Percentiles rank a stretch among this genome's conserved stretches.
These are phyloP conservation scores for Moniliophthora roreri DNA, from an alignment of 1,284 basidiomycete genomes.

Conservation along the genomic window DNA sequence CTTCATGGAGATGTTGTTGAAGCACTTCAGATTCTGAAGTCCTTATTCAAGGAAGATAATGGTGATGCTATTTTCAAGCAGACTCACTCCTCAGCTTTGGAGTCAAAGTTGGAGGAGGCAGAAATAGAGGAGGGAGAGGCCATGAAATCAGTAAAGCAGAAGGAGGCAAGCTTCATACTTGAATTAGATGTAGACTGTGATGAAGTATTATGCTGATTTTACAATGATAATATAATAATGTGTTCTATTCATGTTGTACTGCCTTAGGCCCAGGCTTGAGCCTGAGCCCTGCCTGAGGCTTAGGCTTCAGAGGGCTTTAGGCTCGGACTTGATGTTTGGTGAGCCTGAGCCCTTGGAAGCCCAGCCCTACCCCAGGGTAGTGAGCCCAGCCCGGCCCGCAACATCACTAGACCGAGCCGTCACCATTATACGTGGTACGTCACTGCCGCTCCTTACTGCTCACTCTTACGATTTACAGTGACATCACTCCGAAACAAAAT, in stretches of 20 bases:
- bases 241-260: neutral
- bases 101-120: neutral
- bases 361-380: neutral
- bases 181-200: neutral
- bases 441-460: no score
- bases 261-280: neutral
- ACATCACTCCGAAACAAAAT: no score
- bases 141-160: neutral
- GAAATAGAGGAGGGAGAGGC: neutral
- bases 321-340: no score
- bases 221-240: neutral
- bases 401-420: no score
- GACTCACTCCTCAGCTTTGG: neutral
- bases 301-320: neutral
- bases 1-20: conserved; percentile 21
- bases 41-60: neutral
- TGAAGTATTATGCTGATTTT: neutral
- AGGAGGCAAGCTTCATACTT: neutral
- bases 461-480: no score
- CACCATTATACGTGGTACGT: no score
- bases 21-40: conserved; percentile 18
- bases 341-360: neutral
- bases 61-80: no score
- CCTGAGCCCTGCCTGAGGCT: neutral
- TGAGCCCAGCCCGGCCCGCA: no score